These are phyloP conservation scores for Avena insularis DNA, from an alignment of 176 grass and related monocot species.

Conservation along the genomic window DNA sequence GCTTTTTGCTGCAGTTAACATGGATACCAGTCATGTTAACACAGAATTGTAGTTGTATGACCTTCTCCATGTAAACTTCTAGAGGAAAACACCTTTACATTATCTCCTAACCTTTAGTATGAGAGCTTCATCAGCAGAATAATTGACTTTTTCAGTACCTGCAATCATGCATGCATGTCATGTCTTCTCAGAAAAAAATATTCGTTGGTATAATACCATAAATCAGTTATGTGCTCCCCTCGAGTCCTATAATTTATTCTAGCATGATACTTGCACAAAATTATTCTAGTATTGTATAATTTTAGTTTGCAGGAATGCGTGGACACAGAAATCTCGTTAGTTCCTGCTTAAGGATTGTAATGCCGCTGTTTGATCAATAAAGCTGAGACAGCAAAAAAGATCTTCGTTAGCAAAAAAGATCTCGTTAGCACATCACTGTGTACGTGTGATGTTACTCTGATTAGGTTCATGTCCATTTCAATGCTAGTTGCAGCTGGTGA, in stretches of 20 bases:
- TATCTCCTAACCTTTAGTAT: constrained; percentile 71
- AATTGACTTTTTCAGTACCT: constrained; percentile 64
- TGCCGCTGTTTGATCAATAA: too few species aligned
- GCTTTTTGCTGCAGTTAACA: constrained; percentile 81
- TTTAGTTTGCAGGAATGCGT: not conserved
- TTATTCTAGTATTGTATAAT: not conserved
- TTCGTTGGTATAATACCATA: not conserved
- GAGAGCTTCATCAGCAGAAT: constrained; percentile 78
- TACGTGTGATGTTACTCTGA: not conserved
- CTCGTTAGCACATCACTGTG: not conserved
- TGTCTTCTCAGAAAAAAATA: not conserved
- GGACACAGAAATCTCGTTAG: not conserved
- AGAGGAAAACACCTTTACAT: not conserved
- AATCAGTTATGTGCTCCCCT: not conserved
- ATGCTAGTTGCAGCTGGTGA: not conserved
- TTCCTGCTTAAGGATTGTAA: too few species aligned
- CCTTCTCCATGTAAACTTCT: constrained; percentile 14
- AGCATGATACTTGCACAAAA: not conserved
- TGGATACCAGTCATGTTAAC: constrained; percentile 4
- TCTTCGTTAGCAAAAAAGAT: not conserved
- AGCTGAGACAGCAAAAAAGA: too few species aligned
- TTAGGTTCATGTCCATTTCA: constrained; percentile 45
- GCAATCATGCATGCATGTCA: constrained; percentile 12
- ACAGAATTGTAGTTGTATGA: not conserved
- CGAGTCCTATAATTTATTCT: not conserved